A percentile compares a stretch with the other conserved stretches of the same genome.
Conservation (phyloP, 768 basidiomycete genomes). For the Tylopilus plumbeoviolaceoides region DNA sequence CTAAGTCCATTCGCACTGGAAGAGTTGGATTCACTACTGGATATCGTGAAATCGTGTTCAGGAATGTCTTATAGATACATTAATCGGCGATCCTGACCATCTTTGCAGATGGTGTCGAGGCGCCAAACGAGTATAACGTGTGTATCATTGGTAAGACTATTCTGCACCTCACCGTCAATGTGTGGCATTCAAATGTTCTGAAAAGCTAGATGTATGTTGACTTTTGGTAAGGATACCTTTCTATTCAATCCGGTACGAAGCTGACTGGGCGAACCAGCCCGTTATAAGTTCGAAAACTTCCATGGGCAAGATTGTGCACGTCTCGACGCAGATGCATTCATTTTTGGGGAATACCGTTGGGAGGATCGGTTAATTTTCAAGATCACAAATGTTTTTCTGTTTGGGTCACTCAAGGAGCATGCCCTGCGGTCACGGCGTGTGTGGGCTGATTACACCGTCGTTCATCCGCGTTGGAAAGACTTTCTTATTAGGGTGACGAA, state of each 20-base stretch:
- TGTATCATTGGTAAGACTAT: background rate
- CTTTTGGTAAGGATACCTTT: background rate
- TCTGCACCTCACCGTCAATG: background rate
- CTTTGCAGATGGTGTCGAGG: background rate
- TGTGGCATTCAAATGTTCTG: no score
- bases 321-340: background rate
- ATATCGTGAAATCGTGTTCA: background rate
- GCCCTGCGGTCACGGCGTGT: background rate
- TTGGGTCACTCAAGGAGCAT: background rate
- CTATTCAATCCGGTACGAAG: background rate
- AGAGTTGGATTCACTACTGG: background rate
- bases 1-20: background rate
- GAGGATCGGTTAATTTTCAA: background rate
- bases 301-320: background rate
- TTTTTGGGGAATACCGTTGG: background rate
- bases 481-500: background rate
- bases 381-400: background rate
- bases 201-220: background rate
- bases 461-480: background rate
- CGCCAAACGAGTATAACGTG: background rate
- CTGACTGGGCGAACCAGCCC: background rate
- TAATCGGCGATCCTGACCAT: background rate
- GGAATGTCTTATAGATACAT: background rate
- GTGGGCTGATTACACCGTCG: background rate
- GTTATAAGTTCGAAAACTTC: background rate